Percentiles rank a stretch among this genome's conserved stretches.
phyloP scores from a whole-genome alignment of 108 stramenopile species.

The Cylindrotheca closterium region DNA sequence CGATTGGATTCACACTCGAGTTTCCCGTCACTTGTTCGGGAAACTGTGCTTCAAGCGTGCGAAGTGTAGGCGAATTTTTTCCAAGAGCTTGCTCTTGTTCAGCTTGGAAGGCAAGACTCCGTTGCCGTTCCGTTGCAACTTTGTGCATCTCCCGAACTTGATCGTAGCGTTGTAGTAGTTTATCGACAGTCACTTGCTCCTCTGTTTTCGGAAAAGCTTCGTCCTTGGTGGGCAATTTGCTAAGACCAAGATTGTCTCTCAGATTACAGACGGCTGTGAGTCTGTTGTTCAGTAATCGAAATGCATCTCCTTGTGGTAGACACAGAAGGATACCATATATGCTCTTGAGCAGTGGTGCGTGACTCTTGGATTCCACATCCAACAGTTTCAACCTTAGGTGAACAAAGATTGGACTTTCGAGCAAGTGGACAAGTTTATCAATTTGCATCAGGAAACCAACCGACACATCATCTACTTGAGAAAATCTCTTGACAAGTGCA shows the following conservation, averaged over 20 bases:
- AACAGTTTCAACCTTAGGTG: conserved; percentile 93
- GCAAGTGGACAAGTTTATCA: conserved; percentile 95
- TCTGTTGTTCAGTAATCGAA: conserved; percentile 82
- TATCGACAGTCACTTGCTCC: conserved; percentile 22
- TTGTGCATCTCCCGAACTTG: conserved; percentile 39
- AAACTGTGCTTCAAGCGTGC: neutral
- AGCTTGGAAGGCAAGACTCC: neutral
- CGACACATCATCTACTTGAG: conserved; percentile 89
- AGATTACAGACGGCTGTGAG: conserved; percentile 88
- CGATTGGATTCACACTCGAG: too few relatives aligned
- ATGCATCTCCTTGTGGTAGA: conserved; percentile 92
- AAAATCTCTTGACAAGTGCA: conserved; percentile 87
- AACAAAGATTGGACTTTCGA: conserved; percentile 98
- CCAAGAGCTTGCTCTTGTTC: neutral
- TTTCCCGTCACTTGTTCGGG: too few relatives aligned
- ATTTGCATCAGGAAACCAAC: conserved; percentile 98
- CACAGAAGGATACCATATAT: conserved; percentile 96
- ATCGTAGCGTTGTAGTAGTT: conserved; percentile 51
- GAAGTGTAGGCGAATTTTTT: neutral
- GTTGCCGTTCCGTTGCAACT: conserved; percentile 24
- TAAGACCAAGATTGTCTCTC: conserved; percentile 82
- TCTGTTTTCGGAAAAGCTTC: neutral
- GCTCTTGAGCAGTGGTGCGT: conserved; percentile 88
- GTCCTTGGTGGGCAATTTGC: conserved; percentile 15
- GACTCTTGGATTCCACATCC: conserved; percentile 86